Evolutionary conservation across 805 yeast genomes (phyloP).

Genomic region (Wickerhamomyces strasburgensis): DNA sequence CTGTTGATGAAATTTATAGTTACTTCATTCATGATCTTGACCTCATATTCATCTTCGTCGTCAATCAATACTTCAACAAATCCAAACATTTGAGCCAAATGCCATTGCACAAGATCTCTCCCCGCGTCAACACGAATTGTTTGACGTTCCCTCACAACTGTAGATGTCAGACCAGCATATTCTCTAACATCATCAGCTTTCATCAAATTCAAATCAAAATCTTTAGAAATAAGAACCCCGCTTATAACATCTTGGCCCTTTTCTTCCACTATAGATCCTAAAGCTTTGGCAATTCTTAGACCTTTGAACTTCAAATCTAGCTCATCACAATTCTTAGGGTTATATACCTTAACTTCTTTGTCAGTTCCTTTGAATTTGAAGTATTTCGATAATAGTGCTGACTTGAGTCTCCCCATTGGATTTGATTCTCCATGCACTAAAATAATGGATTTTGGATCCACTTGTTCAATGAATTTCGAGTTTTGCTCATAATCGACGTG

Average conservation of each 20-base stretch:
- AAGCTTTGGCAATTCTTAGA: constrained; percentile 72
- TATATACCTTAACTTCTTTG: constrained; percentile 83
- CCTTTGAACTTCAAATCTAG: constrained; percentile 76
- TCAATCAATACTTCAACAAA: constrained; percentile 59
- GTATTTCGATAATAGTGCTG: constrained; percentile 86
- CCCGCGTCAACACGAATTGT: constrained; percentile 74
- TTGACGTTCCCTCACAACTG: constrained; percentile 79
- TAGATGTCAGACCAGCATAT: constrained; percentile 79
- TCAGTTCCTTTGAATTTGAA: constrained; percentile 77
- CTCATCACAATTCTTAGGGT: constrained; percentile 87
- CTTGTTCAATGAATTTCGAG: constrained; percentile 81
- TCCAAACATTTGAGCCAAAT: constrained; percentile 94
- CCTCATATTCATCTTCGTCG: constrained; percentile 43
- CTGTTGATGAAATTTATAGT: constrained; percentile 43
- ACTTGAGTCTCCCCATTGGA: constrained; percentile 97
- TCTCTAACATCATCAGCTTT: constrained; percentile 86
- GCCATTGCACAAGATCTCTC: constrained; percentile 79
- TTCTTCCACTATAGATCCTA: constrained; percentile 52
- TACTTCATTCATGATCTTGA: constrained; percentile 62
- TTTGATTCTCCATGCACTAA: constrained; percentile 96
- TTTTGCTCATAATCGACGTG: constrained; percentile 97
- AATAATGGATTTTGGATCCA: constrained; percentile 79
- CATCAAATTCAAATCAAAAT: constrained; percentile 79
- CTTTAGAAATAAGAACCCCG: constrained; percentile 88
- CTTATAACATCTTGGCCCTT: constrained; percentile 47